A percentile compares a stretch with the other conserved stretches of the same genome.
Evolutionary conservation across 805 yeast species (phyloP).

Genomic region (Cyberlindnera meyerae): DNA sequence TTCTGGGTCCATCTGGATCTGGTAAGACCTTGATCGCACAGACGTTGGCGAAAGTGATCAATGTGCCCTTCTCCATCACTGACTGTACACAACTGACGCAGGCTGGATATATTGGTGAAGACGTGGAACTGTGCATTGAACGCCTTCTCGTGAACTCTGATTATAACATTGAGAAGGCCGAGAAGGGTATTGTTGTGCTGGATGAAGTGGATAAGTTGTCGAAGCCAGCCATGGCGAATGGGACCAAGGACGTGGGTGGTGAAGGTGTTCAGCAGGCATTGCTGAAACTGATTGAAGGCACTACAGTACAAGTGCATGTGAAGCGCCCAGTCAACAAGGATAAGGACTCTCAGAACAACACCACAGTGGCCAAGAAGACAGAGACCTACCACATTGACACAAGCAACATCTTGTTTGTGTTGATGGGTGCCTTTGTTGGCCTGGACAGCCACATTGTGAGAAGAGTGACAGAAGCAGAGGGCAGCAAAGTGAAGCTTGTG

Average conservation of each 20-base stretch:
- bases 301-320: slow-evolving; percentile 43
- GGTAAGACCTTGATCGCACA: slow-evolving; percentile 57
- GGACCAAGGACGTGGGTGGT: slow-evolving; percentile 55
- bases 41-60: slow-evolving; percentile 45
- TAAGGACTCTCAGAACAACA: slow-evolving; percentile 27
- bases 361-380: slow-evolving; percentile 30
- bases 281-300: slow-evolving; percentile 53
- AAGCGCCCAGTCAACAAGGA: slow-evolving; percentile 36
- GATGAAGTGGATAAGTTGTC: slow-evolving; percentile 59
- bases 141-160: slow-evolving; percentile 45
- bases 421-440: slow-evolving; percentile 63
- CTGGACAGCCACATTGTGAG: slow-evolving; percentile 43
- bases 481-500: slow-evolving; percentile 18
- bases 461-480: slow-evolving; percentile 28
- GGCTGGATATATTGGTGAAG: slow-evolving; percentile 64
- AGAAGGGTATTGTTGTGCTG: slow-evolving; percentile 53
- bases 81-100: slow-evolving; percentile 61
- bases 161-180: slow-evolving; percentile 47
- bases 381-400: slow-evolving; percentile 49
- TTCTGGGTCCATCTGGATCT: slow-evolving; percentile 59
- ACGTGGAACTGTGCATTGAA: slow-evolving; percentile 53
- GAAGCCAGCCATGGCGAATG: slow-evolving; percentile 40
- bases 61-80: slow-evolving; percentile 54
- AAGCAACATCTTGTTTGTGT: slow-evolving; percentile 48
- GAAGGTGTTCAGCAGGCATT: slow-evolving; percentile 64